These are phyloP conservation scores for Gamarada debralockiae DNA, from an alignment of 495 filamentous ascomycete genomes.

Conservation along the genomic window DNA sequence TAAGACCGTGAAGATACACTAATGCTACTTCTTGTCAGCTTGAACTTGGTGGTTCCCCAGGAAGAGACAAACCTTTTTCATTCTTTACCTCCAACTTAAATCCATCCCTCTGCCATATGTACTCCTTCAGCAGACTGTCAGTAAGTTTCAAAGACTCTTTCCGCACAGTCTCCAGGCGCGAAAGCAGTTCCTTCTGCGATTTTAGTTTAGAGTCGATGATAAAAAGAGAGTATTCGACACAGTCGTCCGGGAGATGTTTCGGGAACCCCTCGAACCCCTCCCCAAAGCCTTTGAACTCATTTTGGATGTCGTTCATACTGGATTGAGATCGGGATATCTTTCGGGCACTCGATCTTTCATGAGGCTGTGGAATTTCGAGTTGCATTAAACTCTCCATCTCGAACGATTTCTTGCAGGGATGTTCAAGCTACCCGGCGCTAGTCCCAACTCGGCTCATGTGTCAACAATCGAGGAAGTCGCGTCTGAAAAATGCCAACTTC, in stretches of 20 bases:
- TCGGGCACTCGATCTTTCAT: not conserved
- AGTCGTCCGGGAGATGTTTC: slow-evolving; percentile 78
- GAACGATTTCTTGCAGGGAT: slow-evolving; percentile 1
- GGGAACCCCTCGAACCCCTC: slow-evolving; percentile 61
- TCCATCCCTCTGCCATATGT: slow-evolving; percentile 91
- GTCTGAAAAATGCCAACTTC: slow-evolving; percentile 8
- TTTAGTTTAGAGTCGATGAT: slow-evolving; percentile 56
- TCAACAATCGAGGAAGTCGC: slow-evolving; percentile 12
- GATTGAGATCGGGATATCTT: not conserved
- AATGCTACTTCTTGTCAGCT: slow-evolving; percentile 27
- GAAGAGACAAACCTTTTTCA: slow-evolving; percentile 49
- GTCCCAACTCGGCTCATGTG: not conserved
- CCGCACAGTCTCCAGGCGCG: slow-evolving; percentile 66
- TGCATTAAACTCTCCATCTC: not conserved
- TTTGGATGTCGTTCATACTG: slow-evolving; percentile 25
- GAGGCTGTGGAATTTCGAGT: slow-evolving; percentile 6
- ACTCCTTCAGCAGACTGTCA: slow-evolving; percentile 65
- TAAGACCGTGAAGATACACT: slow-evolving; percentile 61
- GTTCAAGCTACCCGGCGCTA: not conserved
- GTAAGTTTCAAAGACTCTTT: slow-evolving; percentile 59
- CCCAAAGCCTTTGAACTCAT: slow-evolving; percentile 42
- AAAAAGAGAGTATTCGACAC: slow-evolving; percentile 81
- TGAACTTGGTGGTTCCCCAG: not conserved
- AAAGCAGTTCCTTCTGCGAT: slow-evolving; percentile 36
- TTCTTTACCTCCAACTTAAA: slow-evolving; percentile 58